Base-by-base conservation (phyloP, 768 basidiomycete genomes). In the Termitomyces sp. region DNA sequence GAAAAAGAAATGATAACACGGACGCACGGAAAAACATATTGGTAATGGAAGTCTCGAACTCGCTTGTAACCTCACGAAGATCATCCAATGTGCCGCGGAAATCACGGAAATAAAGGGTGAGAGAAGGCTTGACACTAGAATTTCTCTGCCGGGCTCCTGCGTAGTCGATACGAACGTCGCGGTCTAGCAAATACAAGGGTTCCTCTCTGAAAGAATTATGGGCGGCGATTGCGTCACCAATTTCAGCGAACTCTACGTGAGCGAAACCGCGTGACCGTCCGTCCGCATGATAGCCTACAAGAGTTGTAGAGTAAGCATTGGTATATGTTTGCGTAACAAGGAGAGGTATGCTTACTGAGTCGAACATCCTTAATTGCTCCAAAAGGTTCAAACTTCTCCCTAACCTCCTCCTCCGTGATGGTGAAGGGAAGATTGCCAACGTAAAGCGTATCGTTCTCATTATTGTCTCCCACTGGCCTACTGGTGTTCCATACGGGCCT, bases 371-470 rank as follows among this genome's bases (percentile, higher is more conserved):
- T 55, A 41, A 84, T 58, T 21, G 67, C 56, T 8, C 82, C 83
- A 61, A 77, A 82, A 26, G 70, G 64, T 21, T 62, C 66, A 61
- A 83, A 78, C 17, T 71, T 68, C 4, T 74, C 71, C 41, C 66
- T 55, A 11, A 85, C 48, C 45, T 81, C 72, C 21, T 65, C 66
- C 58, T 73, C 76, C 1, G 71, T 74, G 40, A 69, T 62, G 17
- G 62, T 69, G 65, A 70, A 88, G 49, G 82, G 80, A n/a, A 85
- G n/a, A 60, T 84, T 85, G 9, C 74, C 78, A 33, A 82, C 60
- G 44, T 68, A 84, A 50, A 84, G 62, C 3, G 69, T 70, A 10
- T 67, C 67, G n/a, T 66, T 68, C 31, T 50, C 49, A 11, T 8
- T 1, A 28, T 30, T 44, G 37, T n/a, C n/a, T 7, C 1, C 0